These are phyloP conservation scores for Talaromyces wortmannii DNA, from an alignment of 495 filamentous ascomycete genomes.

Conservation along the genomic window DNA sequence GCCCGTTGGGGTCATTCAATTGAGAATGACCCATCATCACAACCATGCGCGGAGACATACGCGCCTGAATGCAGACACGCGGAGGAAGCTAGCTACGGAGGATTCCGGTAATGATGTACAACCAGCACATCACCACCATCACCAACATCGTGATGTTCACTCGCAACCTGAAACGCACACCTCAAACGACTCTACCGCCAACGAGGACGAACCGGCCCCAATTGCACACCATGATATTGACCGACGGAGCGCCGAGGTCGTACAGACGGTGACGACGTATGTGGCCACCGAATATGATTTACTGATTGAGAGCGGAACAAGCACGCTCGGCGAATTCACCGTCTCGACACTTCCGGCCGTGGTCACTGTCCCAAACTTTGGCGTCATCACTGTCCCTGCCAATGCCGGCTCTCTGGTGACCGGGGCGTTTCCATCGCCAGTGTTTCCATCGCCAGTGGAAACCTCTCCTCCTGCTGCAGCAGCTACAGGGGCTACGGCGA, in stretches of 20 bases:
- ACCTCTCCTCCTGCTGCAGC: background rate
- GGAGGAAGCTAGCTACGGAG: background rate
- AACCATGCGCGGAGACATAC: constrained; percentile 7
- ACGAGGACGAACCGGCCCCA: background rate
- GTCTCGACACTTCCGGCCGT: constrained; percentile 4
- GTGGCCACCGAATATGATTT: constrained; percentile 2
- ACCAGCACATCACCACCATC: background rate
- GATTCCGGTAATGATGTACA: background rate
- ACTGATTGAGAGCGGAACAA: constrained; percentile 5
- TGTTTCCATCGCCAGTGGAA: background rate
- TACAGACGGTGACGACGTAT: constrained; percentile 1
- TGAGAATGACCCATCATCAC: constrained; percentile 19
- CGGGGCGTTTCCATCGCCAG: background rate
- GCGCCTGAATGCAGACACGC: constrained; percentile 11
- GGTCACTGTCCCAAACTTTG: constrained; percentile 2
- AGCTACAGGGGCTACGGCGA: background rate
- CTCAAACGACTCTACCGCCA: background rate
- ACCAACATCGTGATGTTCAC: background rate
- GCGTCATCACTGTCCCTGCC: constrained; percentile 4
- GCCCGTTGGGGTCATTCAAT: background rate
- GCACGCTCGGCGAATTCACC: constrained; percentile 3
- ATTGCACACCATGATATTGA: background rate
- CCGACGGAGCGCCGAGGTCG: background rate
- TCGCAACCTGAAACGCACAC: background rate
- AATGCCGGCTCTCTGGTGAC: background rate